A percentile compares a stretch with the other conserved stretches of the same genome.
Evolutionary conservation across 352 stramenopile species (phyloP).

Genomic region (Phytopythium helicoides): DNA sequence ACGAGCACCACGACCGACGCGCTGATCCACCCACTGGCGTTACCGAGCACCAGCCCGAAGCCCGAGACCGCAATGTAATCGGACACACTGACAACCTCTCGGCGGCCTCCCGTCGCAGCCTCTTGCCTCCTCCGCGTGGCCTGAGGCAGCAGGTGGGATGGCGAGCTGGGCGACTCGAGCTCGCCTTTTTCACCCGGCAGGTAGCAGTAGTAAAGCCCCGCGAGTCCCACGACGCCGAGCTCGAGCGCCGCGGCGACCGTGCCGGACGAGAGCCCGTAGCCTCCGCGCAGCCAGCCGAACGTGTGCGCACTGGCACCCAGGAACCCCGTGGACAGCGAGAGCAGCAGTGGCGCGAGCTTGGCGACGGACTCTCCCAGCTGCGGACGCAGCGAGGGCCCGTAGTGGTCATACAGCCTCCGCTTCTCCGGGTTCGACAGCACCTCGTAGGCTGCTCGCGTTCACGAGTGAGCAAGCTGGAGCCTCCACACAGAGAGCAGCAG

Average conservation of each 20-base stretch:
- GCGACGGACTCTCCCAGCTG: conserved; percentile 60
- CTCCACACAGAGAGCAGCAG: not conserved
- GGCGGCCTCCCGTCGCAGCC: conserved; percentile 12
- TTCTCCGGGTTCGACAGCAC: conserved; percentile 76
- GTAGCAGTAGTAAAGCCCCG: conserved; percentile 64
- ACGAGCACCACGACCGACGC: conserved; percentile 54
- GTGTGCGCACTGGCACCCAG: conserved; percentile 37
- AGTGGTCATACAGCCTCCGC: conserved; percentile 71
- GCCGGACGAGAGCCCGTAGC: conserved; percentile 4
- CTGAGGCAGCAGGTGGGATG: conserved; percentile 7
- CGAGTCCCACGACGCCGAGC: conserved; percentile 47
- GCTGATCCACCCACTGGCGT: conserved; percentile 56
- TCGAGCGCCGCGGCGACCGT: conserved; percentile 36
- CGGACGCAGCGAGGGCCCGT: conserved; percentile 57
- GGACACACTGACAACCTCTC: conserved; percentile 61
- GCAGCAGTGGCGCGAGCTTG: conserved; percentile 59
- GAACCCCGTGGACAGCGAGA: conserved; percentile 59
- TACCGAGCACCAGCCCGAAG: conserved; percentile 56
- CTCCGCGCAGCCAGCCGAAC: conserved; percentile 28
- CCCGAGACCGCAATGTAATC: conserved; percentile 69
- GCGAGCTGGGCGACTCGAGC: not conserved
- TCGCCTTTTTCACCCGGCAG: conserved; percentile 7
- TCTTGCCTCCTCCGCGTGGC: conserved; percentile 12
- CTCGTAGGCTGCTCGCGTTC: conserved; percentile 66
- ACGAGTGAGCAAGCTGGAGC: too few relatives aligned